These are phyloP conservation scores for Boeremia lycopersici DNA, from an alignment of 2,329 filamentous ascomycete genomes.

Conservation along the genomic window DNA sequence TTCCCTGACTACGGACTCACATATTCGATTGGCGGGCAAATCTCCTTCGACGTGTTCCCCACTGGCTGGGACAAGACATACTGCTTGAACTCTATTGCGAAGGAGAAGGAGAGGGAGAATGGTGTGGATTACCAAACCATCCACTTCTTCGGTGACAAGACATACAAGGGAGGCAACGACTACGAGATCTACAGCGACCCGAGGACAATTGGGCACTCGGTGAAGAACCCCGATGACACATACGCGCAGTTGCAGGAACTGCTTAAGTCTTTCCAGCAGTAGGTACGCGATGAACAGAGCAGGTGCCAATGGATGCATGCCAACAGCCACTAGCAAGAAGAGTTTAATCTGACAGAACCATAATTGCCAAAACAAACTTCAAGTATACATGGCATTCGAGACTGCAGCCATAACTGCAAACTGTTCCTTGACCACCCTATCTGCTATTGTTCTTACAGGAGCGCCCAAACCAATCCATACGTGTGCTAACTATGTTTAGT, in stretches of 20 bases:
- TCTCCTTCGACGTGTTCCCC: slow-evolving; percentile 98
- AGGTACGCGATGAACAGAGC: not conserved
- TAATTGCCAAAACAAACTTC: not conserved
- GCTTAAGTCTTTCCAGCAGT: slow-evolving; percentile 57
- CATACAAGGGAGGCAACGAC: slow-evolving; percentile 88
- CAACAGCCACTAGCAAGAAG: not conserved
- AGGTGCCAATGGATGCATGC: not conserved
- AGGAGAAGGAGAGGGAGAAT: slow-evolving; percentile 69
- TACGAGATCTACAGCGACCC: slow-evolving; percentile 88
- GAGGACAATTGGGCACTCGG: slow-evolving; percentile 83
- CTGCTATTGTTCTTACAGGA: no score
- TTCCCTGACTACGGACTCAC: slow-evolving; percentile 86
- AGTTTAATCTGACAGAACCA: not conserved
- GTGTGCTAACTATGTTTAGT: no score
- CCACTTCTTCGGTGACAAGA: slow-evolving; percentile 99
- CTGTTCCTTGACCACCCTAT: no score
- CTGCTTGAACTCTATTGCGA: slow-evolving; percentile 85
- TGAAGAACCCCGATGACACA: slow-evolving; percentile 82
- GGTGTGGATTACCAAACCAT: slow-evolving; percentile 82
- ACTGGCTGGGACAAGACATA: slow-evolving; percentile 99
- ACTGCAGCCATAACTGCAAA: not conserved
- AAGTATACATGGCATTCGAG: not conserved
- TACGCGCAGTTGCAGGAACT: slow-evolving; percentile 78
- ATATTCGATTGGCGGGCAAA: slow-evolving; percentile 95
- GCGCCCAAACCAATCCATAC: no score